These are phyloP conservation scores for Leccinum sublutescens DNA, from an alignment of 768 basidiomycete species.

Conservation along the genomic window DNA sequence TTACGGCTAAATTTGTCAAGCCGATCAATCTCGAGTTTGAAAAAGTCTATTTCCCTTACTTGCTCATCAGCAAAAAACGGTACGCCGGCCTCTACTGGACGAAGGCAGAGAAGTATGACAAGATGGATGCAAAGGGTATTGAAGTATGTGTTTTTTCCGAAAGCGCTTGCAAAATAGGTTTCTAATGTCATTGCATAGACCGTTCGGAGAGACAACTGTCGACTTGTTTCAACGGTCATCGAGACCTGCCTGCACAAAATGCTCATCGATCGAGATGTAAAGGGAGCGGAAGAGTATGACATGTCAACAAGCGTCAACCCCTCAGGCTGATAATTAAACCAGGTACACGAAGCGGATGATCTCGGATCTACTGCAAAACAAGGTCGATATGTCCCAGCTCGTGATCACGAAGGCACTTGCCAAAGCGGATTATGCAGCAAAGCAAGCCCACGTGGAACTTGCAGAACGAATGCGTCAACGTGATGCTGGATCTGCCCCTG, in stretches of 20 bases:
- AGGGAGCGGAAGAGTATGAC: conserved; percentile 85
- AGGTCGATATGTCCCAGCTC: conserved; percentile 97
- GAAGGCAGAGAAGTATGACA: conserved; percentile 90
- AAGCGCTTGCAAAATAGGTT: background rate
- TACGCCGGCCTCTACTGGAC: conserved; percentile 99
- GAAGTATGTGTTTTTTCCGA: conserved; percentile 56
- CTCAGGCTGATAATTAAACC: conserved; percentile 17
- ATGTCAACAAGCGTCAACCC: conserved; percentile 4
- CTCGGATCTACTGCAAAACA: conserved; percentile 92
- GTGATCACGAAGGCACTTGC: conserved; percentile 98
- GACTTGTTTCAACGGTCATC: conserved; percentile 97
- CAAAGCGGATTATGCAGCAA: conserved; percentile 89
- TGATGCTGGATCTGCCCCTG: conserved; percentile 95
- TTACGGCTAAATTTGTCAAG: too few relatives aligned
- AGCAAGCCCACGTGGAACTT: conserved; percentile 95
- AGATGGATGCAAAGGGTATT: conserved; percentile 99
- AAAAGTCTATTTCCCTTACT: conserved; percentile 97
- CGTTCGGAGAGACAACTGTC: conserved; percentile 96
- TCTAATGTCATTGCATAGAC: conserved; percentile 52
- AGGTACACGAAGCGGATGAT: conserved; percentile 95
- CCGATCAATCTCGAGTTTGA: conserved; percentile 99
- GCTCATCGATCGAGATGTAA: conserved; percentile 93
- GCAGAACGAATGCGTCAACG: conserved; percentile 95
- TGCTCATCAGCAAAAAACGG: conserved; percentile 97
- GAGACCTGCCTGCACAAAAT: conserved; percentile 98